phyloP scores from a whole-genome alignment of 1,284 basidiomycete species.

The Pseudozyma sp. region DNA sequence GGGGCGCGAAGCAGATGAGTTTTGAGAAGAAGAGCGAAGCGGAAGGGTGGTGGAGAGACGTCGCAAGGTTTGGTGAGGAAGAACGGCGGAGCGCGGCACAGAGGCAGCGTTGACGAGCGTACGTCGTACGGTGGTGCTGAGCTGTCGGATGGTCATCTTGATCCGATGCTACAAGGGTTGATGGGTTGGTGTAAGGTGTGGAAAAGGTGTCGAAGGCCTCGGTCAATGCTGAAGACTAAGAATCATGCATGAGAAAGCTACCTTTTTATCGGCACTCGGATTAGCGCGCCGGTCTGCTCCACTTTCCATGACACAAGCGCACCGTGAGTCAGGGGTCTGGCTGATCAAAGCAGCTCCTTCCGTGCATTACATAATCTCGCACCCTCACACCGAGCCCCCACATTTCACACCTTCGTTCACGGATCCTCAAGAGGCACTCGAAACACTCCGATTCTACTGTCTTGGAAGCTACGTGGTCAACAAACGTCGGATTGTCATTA shows the following conservation, averaged over 20 bases:
- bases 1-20: slow-evolving; percentile 8
- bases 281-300: no score
- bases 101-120: not conserved
- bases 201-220: not conserved
- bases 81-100: not conserved
- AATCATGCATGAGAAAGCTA: not conserved
- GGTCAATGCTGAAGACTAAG: not conserved
- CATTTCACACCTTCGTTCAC: no score
- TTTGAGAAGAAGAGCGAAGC: slow-evolving; percentile 1
- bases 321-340: not conserved
- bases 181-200: not conserved
- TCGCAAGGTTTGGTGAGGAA: no score
- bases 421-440: no score
- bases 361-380: slow-evolving; percentile 1
- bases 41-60: slow-evolving; percentile 1
- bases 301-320: no score
- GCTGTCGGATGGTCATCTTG: not conserved
- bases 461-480: no score
- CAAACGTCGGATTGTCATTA: no score
- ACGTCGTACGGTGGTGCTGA: slow-evolving; percentile 7
- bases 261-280: no score
- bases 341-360: slow-evolving; percentile 4
- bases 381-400: no score
- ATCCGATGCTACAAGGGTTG: no score
- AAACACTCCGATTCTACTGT: no score